Base-by-base conservation (phyloP, 2,329 filamentous ascomycete genomes). In the Penicillium thymicola region DNA sequence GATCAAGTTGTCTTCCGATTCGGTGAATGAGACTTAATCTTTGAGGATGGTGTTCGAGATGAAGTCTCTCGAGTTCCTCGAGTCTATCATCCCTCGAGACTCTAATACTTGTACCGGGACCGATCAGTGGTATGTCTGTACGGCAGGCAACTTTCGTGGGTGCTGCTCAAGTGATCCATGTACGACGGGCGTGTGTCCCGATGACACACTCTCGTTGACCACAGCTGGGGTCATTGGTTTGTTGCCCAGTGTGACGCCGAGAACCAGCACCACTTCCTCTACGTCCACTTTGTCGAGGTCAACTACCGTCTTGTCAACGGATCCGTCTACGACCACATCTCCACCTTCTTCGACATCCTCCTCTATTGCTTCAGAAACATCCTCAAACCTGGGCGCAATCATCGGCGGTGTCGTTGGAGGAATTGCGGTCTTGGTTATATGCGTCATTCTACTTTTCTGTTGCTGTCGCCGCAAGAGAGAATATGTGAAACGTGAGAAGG, bases 161-260 rank as follows among this genome's bases (percentile, higher is more conserved):
- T 74, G 72, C 51, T 74, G 72, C 45, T 69, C 69, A 10, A 60
- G 60, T 14, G 62, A 73, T 55, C 70, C 72, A 27, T 73, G 72
- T 54, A 59, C 55, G 11, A 54, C 54, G 32, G 70, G 69, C 1
- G 36, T 66, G 3, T 74, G 72, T 63, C 66, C 65, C 10, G 68
- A 70, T 34, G 58, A 32, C 14, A 34, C 40, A 25, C 30, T 51
- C 9, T 27, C 23, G 7, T 21, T 43, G n/a, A 50, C 38, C 16
- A 43, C 45, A 18, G 23, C 27, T 54, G 23, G 9, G 21, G 11
- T n/a, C 14, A 27, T 41, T 28, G 28, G 3, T 9, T 2, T 23
- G 28, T 18, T 49, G 21, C 44, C 51, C 10, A 34, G 13, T 13
- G 44, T 37, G 13, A 30, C 28, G 7, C 23, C 51, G 16, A 59